Conservation (phyloP, 257 asterid genomes). For the Solanum lycopersicoides region DNA sequence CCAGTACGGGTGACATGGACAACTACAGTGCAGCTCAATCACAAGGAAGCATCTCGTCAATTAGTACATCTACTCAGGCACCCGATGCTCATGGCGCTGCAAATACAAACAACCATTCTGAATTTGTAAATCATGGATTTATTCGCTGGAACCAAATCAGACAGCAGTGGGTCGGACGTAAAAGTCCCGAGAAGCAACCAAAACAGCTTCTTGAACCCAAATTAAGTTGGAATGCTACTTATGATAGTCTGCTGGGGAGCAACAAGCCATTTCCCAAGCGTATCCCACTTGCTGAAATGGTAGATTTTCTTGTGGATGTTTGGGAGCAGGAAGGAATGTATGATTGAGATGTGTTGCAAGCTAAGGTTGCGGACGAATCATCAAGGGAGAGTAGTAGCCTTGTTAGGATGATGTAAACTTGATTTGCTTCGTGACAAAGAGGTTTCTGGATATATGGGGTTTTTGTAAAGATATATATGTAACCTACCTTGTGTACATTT, state of each 20-base stretch:
- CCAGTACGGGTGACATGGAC: conserved; percentile 56
- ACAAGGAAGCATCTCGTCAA: conserved; percentile 52
- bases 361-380: neutral
- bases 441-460: neutral
- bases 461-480: neutral
- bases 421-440: neutral
- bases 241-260: conserved; percentile 69
- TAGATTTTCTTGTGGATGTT: conserved; percentile 69
- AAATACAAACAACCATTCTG: conserved; percentile 42
- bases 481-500: neutral
- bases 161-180: conserved; percentile 60
- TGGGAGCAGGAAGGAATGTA: conserved; percentile 89
- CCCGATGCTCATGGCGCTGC: conserved; percentile 38
- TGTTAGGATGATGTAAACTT: neutral
- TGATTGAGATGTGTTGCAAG: conserved; percentile 21
- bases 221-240: conserved; percentile 79
- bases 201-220: conserved; percentile 48
- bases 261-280: conserved; percentile 72
- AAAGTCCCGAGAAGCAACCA: conserved; percentile 19
- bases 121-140: conserved; percentile 69
- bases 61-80: conserved; percentile 41
- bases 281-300: conserved; percentile 71
- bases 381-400: neutral
- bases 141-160: conserved; percentile 68
- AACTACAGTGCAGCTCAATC: conserved; percentile 36